Evolutionary conservation across 345 rosid species (phyloP).

Genomic region (Hypericum androsaemum): DNA sequence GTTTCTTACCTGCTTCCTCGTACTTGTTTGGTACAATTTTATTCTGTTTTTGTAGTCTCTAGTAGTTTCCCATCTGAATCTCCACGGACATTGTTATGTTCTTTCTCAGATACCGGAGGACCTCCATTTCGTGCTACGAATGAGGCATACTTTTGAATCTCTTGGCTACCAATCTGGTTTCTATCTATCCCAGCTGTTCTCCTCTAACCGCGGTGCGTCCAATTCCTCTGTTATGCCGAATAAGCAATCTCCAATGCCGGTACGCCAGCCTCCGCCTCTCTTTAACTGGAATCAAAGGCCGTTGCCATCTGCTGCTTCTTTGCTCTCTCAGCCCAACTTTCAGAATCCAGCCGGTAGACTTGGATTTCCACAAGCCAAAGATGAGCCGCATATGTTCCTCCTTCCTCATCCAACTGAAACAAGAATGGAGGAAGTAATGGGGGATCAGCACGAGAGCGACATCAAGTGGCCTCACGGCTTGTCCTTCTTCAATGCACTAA

Average conservation of each 20-base stretch:
- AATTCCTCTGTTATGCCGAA: conserved; percentile 46
- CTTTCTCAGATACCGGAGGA: conserved; percentile 74
- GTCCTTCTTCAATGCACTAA: conserved; percentile 70
- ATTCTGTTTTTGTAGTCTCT: neutral
- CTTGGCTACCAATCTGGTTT: conserved; percentile 88
- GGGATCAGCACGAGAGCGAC: conserved; percentile 55
- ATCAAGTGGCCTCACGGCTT: conserved; percentile 89
- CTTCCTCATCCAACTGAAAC: conserved; percentile 42
- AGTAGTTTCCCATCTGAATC: neutral
- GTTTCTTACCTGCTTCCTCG: conserved; percentile 15
- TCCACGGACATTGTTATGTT: neutral
- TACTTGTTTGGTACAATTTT: neutral
- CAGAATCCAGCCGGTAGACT: conserved; percentile 40
- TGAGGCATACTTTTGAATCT: conserved; percentile 92
- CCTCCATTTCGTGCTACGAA: conserved; percentile 89
- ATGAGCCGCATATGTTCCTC: conserved; percentile 62
- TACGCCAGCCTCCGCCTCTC: conserved; percentile 44
- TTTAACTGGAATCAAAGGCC: conserved; percentile 62
- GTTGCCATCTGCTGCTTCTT: conserved; percentile 32
- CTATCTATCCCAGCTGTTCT: conserved; percentile 84
- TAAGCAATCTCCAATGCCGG: conserved; percentile 49
- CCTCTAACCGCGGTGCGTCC: conserved; percentile 45
- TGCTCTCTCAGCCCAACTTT: conserved; percentile 55
- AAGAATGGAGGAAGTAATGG: conserved; percentile 45
- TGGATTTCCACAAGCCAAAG: conserved; percentile 54